Evolutionary conservation across 345 rosid species (phyloP).

Genomic region (Melastoma malabathricum): DNA sequence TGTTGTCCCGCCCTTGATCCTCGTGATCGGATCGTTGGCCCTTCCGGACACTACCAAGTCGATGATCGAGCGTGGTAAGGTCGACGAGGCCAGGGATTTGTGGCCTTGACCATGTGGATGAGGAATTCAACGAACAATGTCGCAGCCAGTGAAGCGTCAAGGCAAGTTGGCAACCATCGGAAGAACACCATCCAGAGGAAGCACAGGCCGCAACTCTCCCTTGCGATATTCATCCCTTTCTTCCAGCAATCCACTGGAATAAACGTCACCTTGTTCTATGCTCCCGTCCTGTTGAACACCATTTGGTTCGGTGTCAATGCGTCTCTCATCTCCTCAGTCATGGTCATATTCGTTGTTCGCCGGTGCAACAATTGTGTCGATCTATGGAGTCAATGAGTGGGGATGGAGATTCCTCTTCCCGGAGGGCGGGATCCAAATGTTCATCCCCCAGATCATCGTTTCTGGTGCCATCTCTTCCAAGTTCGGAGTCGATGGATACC

Average conservation of each 20-base stretch:
- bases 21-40: constrained; percentile 2
- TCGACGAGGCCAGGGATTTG: constrained; percentile 9
- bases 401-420: constrained; percentile 70
- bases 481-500: constrained; percentile 54
- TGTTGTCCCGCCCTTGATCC: constrained; percentile 54
- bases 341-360: constrained; percentile 56
- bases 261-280: constrained; percentile 77
- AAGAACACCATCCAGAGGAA: constrained; percentile 52
- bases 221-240: constrained; percentile 61
- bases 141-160: constrained; percentile 4
- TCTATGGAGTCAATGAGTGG: constrained; percentile 62
- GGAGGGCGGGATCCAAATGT: constrained; percentile 69
- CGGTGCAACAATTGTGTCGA: constrained; percentile 49
- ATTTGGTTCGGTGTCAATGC: constrained; percentile 62
- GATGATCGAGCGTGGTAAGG: constrained; percentile 9
- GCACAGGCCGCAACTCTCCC: constrained; percentile 57
- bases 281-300: constrained; percentile 73
- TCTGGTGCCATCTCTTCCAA: constrained; percentile 57
- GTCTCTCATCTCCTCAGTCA: constrained; percentile 71
- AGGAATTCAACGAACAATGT: constrained; percentile 7
- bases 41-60: constrained; percentile 13
- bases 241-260: constrained; percentile 83
- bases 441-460: constrained; percentile 57
- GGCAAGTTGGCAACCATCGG: constrained; percentile 8
- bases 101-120: neutral